Conservation (phyloP, 2,329 filamentous ascomycete species). For the Pezicula carpinea region DNA sequence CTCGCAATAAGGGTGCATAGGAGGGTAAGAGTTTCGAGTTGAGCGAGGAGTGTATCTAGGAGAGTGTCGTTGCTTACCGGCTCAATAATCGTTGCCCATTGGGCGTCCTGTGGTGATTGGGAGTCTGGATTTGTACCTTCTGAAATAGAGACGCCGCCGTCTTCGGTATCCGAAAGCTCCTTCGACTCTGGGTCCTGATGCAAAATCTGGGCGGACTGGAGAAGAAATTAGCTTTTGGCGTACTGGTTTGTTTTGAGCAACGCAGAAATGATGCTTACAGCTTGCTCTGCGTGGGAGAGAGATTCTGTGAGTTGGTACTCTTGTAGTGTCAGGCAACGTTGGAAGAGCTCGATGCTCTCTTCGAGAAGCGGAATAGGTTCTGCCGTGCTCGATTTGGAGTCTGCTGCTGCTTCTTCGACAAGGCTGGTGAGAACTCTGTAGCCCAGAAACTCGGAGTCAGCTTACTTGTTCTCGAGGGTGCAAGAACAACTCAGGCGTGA, state of each 20-base stretch:
- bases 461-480: no score
- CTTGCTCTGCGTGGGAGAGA: constrained; percentile 26
- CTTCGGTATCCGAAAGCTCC: constrained; percentile 31
- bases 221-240: no score
- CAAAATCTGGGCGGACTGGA: no score
- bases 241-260: no score
- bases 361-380: constrained; percentile 47
- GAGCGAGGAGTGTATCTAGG: constrained; percentile 63
- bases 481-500: no score
- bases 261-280: no score
- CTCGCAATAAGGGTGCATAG: constrained; percentile 42
- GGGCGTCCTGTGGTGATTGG: constrained; percentile 38
- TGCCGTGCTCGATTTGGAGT: constrained; percentile 35
- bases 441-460: no score
- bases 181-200: constrained; percentile 6
- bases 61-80: constrained; percentile 60
- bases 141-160: constrained; percentile 25
- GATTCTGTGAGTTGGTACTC: constrained; percentile 42
- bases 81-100: constrained; percentile 64
- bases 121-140: not conserved
- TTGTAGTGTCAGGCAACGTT: constrained; percentile 49
- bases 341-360: constrained; percentile 57
- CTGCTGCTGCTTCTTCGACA: constrained; percentile 55
- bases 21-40: constrained; percentile 50
- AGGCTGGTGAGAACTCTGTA: constrained; percentile 62